phyloP scores from a whole-genome alignment of 2,329 filamentous ascomycete species.

The Pseudogymnoascus sp. region DNA sequence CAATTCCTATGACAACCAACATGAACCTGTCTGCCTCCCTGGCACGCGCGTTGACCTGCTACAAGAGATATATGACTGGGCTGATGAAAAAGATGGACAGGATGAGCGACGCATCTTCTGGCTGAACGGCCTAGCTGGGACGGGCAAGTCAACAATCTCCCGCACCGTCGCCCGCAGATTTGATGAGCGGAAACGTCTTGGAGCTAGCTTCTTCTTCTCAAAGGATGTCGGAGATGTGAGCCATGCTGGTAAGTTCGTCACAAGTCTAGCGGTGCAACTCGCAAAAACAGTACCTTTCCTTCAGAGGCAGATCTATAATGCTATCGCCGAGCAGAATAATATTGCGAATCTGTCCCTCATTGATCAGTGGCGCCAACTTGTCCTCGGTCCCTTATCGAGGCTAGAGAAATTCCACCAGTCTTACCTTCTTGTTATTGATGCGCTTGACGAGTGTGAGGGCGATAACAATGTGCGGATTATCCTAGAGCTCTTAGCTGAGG shows the following conservation, averaged over 20 bases:
- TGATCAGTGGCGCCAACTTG: slow-evolving; percentile 17
- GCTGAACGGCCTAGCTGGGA: slow-evolving; percentile 31
- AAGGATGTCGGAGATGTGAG: too few relatives aligned
- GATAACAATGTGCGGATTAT: slow-evolving; percentile 17
- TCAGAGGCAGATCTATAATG: neutral
- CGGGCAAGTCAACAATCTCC: slow-evolving; percentile 6
- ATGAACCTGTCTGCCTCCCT: too few relatives aligned
- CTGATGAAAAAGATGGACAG: slow-evolving; percentile 8
- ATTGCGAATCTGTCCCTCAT: slow-evolving; percentile 14
- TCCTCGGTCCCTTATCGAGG: slow-evolving; percentile 15
- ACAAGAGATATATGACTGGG: too few relatives aligned
- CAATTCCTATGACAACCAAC: too few relatives aligned
- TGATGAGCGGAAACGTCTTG: slow-evolving; percentile 1
- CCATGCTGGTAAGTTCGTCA: too few relatives aligned
- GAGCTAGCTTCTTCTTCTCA: slow-evolving; percentile 5
- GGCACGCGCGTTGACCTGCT: too few relatives aligned
- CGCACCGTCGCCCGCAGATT: slow-evolving; percentile 10
- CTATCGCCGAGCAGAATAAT: neutral
- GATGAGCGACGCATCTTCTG: slow-evolving; percentile 23
- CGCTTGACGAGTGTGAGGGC: slow-evolving; percentile 22
- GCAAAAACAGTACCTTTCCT: too few relatives aligned
- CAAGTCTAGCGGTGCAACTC: too few relatives aligned
- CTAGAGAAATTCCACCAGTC: slow-evolving; percentile 1
- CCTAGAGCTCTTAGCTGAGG: slow-evolving; percentile 20
- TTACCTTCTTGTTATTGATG: slow-evolving; percentile 15